Percentiles rank a stretch among this genome's conserved stretches.
Evolutionary conservation across 345 rosid species (phyloP).

Genomic region (Eutrema yunnanense): DNA sequence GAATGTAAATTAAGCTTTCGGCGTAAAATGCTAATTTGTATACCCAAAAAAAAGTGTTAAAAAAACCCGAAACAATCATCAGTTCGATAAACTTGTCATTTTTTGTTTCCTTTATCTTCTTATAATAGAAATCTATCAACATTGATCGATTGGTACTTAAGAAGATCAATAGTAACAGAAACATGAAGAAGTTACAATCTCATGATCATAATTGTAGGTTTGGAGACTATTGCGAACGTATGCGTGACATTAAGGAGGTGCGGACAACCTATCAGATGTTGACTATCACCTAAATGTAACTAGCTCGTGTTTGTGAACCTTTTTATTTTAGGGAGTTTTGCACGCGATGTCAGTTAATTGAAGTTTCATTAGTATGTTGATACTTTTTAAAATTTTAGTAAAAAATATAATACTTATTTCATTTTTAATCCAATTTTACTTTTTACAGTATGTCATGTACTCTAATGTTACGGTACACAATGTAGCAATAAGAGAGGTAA

Average conservation of each 20-base stretch:
- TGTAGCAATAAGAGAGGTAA: too few relatives aligned
- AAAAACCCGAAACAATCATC: background rate
- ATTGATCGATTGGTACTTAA: background rate
- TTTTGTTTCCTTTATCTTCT: background rate
- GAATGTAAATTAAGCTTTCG: conserved; percentile 13
- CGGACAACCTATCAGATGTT: background rate
- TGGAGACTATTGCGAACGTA: background rate
- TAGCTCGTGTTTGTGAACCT: background rate
- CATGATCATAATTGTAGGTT: background rate
- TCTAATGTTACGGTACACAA: too few relatives aligned
- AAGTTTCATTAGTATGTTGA: too few relatives aligned
- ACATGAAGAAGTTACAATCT: background rate
- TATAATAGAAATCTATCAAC: background rate
- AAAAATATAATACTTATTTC: too few relatives aligned
- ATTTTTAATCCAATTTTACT: too few relatives aligned
- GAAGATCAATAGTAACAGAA: background rate
- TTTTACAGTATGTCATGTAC: too few relatives aligned
- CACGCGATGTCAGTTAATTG: too few relatives aligned
- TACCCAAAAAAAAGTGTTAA: too few relatives aligned
- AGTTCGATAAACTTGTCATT: background rate
- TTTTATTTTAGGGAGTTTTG: background rate
- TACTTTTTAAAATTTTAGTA: too few relatives aligned
- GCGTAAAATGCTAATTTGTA: conserved; percentile 9
- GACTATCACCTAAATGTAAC: background rate
- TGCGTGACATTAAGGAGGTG: background rate